Evolutionary conservation across 2,329 filamentous ascomycete species (phyloP).

Genomic region (Aspergillus luchuensis): DNA sequence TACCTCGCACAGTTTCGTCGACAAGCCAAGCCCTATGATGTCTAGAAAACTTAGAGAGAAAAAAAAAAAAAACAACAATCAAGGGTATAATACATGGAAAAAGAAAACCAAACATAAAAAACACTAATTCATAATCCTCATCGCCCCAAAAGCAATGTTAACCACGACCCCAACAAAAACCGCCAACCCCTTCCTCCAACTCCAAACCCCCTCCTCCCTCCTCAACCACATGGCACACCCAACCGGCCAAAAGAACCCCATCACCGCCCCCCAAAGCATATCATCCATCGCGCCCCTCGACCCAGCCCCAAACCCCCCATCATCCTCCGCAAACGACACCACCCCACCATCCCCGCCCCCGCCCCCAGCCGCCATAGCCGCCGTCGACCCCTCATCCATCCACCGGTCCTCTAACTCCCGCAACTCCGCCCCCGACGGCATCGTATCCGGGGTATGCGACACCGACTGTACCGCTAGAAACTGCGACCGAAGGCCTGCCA

Average conservation of each 20-base stretch:
- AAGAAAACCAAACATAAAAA: slow-evolving; percentile 6
- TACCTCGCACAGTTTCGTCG: background rate
- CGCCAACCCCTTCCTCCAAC: slow-evolving; percentile 78
- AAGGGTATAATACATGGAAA: slow-evolving; percentile 15
- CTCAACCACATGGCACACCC: slow-evolving; percentile 83
- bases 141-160: slow-evolving; percentile 73
- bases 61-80: background rate
- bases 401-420: slow-evolving; percentile 83
- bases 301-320: slow-evolving; percentile 45
- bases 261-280: slow-evolving; percentile 81
- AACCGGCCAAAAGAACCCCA: slow-evolving; percentile 93
- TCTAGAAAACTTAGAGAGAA: background rate
- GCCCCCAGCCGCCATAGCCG: slow-evolving; percentile 42
- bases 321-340: slow-evolving; percentile 34
- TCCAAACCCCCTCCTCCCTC: slow-evolving; percentile 85
- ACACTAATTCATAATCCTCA: slow-evolving; percentile 56
- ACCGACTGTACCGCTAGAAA: slow-evolving; percentile 83
- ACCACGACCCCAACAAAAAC: slow-evolving; percentile 82
- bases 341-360: slow-evolving; percentile 33
- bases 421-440: slow-evolving; percentile 77
- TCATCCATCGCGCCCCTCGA: slow-evolving; percentile 70
- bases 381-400: slow-evolving; percentile 68
- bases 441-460: slow-evolving; percentile 82
- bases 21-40: background rate
- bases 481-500: slow-evolving; percentile 81